Base-by-base conservation (phyloP, 352 stramenopile species). In the Globisporangium canariense region DNA sequence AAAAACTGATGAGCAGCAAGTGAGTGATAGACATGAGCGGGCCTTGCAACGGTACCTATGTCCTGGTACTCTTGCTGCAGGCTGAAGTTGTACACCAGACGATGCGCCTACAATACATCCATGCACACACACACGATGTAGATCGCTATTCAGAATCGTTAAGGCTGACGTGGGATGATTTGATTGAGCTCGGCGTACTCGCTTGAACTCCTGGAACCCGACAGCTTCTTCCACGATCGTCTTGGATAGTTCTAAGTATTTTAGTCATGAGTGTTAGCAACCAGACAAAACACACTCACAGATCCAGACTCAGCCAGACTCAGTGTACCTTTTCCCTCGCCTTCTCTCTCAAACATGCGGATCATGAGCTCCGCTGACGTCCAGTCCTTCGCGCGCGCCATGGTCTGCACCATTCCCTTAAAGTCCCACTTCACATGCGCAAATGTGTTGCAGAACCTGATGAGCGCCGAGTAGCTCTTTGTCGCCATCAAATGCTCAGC, bases 331-430 rank as follows among this genome's bases (percentile, higher is more conserved):
- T 58, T 58, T 30, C 32, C 52, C 11, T 58, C 52, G 3, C n/a
- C 22, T 5, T 58, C 52, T 13, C 5, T 45, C 52, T 58, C 52
- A n/a, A 46, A 58, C 7, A 32, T 58, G 52, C 52, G 52, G 16
- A 58, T 46, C 50, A 90, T 40, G 28, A 87, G 64, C 38, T 90
- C 81, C 0, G 81, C 81, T 18, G 75, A 77, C 8, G 73, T 76
- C 81, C 81, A 90, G 61, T 90, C 78, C 59, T 88, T 90, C 10
- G 66, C 75, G 18, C 68, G 67, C 11, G 76, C 66, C 70, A 90
- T 81, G 22, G 65, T 59, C 38, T 77, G 60, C 45, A 90, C 67
- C 11, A 71, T 77, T 16, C 64, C 62, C n/a, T 40, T 52, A 40
- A 79, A 78, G 6, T 76, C 63, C 81, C 81, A 90, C 1, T 71